These are phyloP conservation scores for Endotrypanum monterogeii DNA, from an alignment of 208 protist species.

Conservation along the genomic window DNA sequence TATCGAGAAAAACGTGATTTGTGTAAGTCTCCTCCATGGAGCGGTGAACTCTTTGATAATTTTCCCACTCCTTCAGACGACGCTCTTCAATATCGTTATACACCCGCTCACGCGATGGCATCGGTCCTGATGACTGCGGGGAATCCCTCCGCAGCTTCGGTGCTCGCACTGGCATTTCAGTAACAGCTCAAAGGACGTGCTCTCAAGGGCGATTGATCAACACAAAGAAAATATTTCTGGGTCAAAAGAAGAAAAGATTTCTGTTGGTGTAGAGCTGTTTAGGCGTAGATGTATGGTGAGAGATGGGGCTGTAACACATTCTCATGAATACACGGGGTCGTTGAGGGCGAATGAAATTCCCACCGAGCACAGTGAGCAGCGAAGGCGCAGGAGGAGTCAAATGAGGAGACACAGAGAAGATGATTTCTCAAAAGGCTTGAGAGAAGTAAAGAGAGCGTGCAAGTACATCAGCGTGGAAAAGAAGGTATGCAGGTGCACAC, in stretches of 20 bases:
- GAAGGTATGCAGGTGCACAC: neutral
- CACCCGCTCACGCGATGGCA: constrained; percentile 30
- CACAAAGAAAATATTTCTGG: neutral
- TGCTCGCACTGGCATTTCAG: constrained; percentile 1
- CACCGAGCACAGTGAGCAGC: too few relatives aligned
- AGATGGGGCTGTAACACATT: neutral
- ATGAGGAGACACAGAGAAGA: neutral
- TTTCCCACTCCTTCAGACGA: constrained; percentile 87
- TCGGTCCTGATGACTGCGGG: constrained; percentile 6
- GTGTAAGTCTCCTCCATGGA: constrained; percentile 73
- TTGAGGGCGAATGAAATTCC: neutral
- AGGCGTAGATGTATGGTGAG: neutral
- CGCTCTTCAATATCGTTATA: constrained; percentile 82
- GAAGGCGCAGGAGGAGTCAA: neutral
- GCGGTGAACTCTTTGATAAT: constrained; percentile 83
- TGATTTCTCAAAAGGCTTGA: neutral
- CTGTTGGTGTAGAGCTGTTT: neutral
- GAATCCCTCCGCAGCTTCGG: constrained; percentile 21
- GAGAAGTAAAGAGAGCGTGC: neutral
- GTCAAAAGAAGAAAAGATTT: neutral
- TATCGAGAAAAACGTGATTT: constrained; percentile 79
- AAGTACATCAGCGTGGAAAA: neutral
- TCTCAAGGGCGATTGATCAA: neutral
- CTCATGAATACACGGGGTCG: neutral
- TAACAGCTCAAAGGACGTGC: neutral